Conservation (phyloP, 2,329 filamentous ascomycete species). For the Trichoderma citrinoviride region DNA sequence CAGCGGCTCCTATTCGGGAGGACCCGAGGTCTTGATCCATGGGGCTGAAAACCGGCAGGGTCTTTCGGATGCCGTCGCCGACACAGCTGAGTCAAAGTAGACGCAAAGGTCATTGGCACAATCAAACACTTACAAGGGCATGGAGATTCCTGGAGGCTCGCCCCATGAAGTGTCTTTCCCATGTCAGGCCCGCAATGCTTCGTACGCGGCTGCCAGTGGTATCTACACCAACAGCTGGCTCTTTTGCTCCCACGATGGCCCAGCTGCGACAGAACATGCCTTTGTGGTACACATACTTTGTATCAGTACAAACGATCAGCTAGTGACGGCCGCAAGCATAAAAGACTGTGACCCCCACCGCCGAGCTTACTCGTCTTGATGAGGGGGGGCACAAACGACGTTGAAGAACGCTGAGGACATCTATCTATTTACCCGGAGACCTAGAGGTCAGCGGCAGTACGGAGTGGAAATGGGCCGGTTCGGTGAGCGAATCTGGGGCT, state of each 20-base stretch:
- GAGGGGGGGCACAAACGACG: neutral
- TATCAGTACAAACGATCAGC: neutral
- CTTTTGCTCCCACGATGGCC: neutral
- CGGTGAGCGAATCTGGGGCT: neutral
- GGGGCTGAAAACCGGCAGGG: neutral
- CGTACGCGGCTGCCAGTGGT: neutral
- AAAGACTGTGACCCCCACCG: neutral
- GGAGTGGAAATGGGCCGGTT: neutral
- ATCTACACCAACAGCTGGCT: neutral
- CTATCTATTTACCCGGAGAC: neutral
- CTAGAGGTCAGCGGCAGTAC: neutral
- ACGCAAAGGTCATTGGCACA: neutral
- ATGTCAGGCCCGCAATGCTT: neutral
- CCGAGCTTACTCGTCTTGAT: neutral
- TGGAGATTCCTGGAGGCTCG: neutral
- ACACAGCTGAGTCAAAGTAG: neutral
- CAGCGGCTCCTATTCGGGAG: neutral
- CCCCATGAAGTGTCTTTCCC: neutral
- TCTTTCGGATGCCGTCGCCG: neutral
- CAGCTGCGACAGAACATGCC: neutral
- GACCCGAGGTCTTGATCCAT: neutral
- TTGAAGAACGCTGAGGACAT: neutral
- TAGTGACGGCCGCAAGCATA: neutral
- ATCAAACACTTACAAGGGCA: neutral
- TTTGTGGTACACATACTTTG: neutral